Percentiles rank a stretch among this genome's conserved stretches.
These are phyloP conservation scores for Ocimum tenuiflorum DNA, from an alignment of 257 asterid species.

Conservation along the genomic window DNA sequence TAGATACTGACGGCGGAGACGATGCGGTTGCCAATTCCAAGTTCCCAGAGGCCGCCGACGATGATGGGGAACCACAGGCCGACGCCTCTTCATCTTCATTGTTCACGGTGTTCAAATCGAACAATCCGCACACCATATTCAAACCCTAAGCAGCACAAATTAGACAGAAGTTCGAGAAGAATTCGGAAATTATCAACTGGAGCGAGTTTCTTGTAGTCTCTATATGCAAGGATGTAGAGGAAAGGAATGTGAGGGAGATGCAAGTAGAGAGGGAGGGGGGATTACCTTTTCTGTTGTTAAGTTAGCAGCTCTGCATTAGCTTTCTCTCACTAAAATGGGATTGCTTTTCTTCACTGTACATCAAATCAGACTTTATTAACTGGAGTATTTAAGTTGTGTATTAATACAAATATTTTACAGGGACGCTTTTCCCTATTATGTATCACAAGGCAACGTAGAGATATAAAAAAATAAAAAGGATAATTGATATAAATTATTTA, in stretches of 20 bases:
- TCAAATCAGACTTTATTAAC: slow-evolving; percentile 40
- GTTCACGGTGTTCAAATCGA: slow-evolving; percentile 70
- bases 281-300: slow-evolving; percentile 20
- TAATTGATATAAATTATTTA: not conserved
- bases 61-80: slow-evolving; percentile 27
- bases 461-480: not conserved
- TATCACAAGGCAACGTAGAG: slow-evolving; percentile 9
- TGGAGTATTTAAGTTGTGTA: slow-evolving; percentile 13
- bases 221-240: slow-evolving; percentile 11
- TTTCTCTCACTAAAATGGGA: slow-evolving; percentile 39
- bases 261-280: not conserved
- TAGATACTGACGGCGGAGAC: slow-evolving; percentile 47
- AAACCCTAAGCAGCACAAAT: slow-evolving; percentile 41
- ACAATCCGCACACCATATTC: slow-evolving; percentile 48
- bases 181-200: not conserved
- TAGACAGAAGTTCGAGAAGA: slow-evolving; percentile 6
- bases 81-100: slow-evolving; percentile 50
- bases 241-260: not conserved
- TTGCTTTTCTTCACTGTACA: slow-evolving; percentile 20
- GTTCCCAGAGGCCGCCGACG: slow-evolving; percentile 32
- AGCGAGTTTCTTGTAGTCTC: slow-evolving; percentile 2
- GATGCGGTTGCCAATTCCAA: slow-evolving; percentile 23
- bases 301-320: slow-evolving; percentile 29
- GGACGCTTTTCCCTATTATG: slow-evolving; percentile 6
- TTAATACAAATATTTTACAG: slow-evolving; percentile 12